Evolutionary conservation across 805 yeast species (phyloP).

Genomic region (Schwanniomyces pseudopolymorphus): DNA sequence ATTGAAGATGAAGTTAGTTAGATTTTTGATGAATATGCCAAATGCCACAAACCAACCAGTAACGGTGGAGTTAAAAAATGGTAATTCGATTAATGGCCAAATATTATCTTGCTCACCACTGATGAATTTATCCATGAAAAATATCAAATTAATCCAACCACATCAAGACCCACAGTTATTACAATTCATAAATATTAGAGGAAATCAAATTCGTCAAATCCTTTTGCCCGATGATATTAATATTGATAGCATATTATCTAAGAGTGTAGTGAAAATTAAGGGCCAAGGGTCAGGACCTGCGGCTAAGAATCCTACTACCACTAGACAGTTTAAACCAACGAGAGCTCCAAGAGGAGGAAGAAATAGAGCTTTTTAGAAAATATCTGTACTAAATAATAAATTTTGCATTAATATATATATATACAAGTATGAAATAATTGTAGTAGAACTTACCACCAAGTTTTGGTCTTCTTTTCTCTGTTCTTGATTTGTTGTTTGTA

Average conservation of each 20-base stretch:
- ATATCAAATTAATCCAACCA: constrained; percentile 74
- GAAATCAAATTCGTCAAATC: constrained; percentile 82
- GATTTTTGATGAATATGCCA: constrained; percentile 78
- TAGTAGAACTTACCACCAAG: constrained; percentile 30
- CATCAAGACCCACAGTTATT: constrained; percentile 67
- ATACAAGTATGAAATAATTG: constrained; percentile 3
- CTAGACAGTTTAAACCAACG: constrained; percentile 11
- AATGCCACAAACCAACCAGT: constrained; percentile 72
- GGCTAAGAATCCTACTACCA: constrained; percentile 11
- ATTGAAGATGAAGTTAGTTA: constrained; percentile 56
- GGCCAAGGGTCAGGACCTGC: constrained; percentile 48
- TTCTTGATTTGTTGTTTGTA: constrained; percentile 40
- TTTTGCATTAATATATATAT: constrained; percentile 3
- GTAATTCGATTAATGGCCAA: constrained; percentile 83
- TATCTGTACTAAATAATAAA: background rate
- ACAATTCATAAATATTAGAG: constrained; percentile 82
- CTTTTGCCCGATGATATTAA: constrained; percentile 84
- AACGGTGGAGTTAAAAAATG: constrained; percentile 88
- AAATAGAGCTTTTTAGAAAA: constrained; percentile 27
- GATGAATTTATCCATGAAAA: constrained; percentile 83
- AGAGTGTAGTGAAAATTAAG: constrained; percentile 42
- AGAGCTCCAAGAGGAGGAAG: constrained; percentile 21
- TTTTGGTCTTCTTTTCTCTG: constrained; percentile 32
- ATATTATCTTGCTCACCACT: constrained; percentile 82
- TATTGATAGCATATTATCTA: constrained; percentile 60